Evolutionary conservation across 345 rosid species (phyloP).

Genomic region (Viola odorata): DNA sequence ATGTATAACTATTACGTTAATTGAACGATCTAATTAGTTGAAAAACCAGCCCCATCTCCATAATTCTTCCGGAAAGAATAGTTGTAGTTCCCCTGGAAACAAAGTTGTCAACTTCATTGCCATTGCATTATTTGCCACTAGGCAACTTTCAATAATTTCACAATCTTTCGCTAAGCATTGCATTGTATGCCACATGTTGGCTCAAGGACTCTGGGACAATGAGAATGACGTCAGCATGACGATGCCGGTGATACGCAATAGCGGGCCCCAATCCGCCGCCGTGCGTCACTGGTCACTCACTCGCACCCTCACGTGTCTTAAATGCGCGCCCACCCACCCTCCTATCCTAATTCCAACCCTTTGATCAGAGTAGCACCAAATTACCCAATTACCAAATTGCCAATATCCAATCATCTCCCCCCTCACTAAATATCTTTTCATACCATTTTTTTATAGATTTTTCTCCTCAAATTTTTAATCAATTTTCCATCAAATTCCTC

Average conservation of each 20-base stretch:
- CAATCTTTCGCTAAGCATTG: no score
- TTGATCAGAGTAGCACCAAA: not conserved
- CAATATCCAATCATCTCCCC: not conserved
- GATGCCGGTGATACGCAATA: not conserved
- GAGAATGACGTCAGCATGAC: not conserved
- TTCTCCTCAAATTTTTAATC: not conserved
- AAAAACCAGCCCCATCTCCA: no score
- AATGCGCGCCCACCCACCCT: not conserved
- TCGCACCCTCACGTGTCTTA: slow-evolving; percentile 21
- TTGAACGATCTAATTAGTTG: no score
- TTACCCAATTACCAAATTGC: no score
- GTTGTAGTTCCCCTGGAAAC: no score
- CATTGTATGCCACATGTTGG: not conserved
- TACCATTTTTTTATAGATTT: not conserved
- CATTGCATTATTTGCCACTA: no score
- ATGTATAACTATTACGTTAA: no score
- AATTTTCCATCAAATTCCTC: not conserved
- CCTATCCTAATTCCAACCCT: not conserved
- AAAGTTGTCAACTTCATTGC: no score
- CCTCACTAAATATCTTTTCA: not conserved
- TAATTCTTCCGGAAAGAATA: no score
- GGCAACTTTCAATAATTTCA: no score
- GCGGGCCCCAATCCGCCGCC: slow-evolving; percentile 31
- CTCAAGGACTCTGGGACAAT: no score
- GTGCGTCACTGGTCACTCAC: slow-evolving; percentile 24